These are phyloP conservation scores for Pulveroboletus sp. DNA, from an alignment of 1,284 basidiomycete species.

Conservation along the genomic window DNA sequence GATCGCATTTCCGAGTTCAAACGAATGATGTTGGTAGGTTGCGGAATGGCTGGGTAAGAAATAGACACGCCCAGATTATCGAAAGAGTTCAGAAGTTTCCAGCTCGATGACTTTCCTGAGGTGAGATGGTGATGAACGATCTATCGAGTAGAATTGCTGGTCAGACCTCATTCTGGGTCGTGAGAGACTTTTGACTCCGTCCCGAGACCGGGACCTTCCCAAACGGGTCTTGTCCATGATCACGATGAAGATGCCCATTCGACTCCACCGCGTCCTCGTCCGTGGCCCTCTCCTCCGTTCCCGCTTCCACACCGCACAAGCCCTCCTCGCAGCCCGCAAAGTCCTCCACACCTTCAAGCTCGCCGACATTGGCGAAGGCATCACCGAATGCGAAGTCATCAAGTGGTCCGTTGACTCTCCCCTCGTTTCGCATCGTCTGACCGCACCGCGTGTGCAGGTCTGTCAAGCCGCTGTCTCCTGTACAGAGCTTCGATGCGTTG, in stretches of 20 bases:
- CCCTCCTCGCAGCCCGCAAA: constrained; percentile 43
- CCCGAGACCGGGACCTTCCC: neutral
- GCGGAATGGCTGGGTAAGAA: too few species aligned
- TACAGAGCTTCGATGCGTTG: constrained; percentile 83
- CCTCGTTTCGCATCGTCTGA: neutral
- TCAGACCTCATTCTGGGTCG: too few species aligned
- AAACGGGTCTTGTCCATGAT: constrained; percentile 12
- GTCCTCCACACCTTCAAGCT: constrained; percentile 77
- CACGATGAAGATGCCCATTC: constrained; percentile 2
- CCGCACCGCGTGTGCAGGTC: constrained; percentile 43
- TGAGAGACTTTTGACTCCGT: too few species aligned
- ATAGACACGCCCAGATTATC: too few species aligned
- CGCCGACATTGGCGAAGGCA: constrained; percentile 95
- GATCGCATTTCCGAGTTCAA: too few species aligned
- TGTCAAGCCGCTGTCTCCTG: constrained; percentile 56
- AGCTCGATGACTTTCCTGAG: too few species aligned
- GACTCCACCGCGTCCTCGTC: constrained; percentile 26
- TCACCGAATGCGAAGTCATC: constrained; percentile 87
- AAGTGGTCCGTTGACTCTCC: constrained; percentile 64
- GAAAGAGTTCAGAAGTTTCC: too few species aligned
- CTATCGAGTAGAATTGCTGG: too few species aligned
- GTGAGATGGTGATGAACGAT: too few species aligned
- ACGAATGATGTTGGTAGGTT: too few species aligned
- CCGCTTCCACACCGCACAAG: constrained; percentile 48
- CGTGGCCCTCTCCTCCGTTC: constrained; percentile 41